Evolutionary conservation across 2,329 filamentous ascomycete species (phyloP).

Genomic region (Penicillium corylophilum): DNA sequence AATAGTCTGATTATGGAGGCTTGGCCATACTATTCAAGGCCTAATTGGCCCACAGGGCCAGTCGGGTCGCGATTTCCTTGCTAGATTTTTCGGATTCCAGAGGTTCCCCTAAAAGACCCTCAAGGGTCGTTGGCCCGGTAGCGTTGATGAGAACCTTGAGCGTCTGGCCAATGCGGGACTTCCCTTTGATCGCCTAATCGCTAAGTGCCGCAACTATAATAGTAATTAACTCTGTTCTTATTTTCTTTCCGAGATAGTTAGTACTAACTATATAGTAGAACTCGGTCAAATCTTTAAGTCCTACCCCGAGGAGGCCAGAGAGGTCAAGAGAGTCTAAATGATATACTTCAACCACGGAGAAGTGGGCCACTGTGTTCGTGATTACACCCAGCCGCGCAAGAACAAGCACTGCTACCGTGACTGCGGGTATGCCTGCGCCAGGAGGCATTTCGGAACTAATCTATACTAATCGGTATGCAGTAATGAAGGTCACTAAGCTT

Average conservation of each 20-base stretch:
- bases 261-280: constrained; percentile 31
- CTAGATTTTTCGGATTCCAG: constrained; percentile 49
- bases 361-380: constrained; percentile 50
- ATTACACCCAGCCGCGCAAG: constrained; percentile 43
- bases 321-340: constrained; percentile 43
- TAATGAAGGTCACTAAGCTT: constrained; percentile 46
- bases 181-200: constrained; percentile 50
- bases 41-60: constrained; percentile 56
- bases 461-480: constrained; percentile 30
- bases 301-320: constrained; percentile 50
- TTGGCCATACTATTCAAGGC: too few species aligned
- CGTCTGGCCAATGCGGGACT: constrained; percentile 54
- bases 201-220: constrained; percentile 53
- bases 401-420: constrained; percentile 52
- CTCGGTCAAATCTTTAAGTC: constrained; percentile 48
- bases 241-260: not conserved
- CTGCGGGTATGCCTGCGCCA: constrained; percentile 44
- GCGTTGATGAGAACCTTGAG: constrained; percentile 51
- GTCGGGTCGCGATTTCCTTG: constrained; percentile 50
- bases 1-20: too few species aligned
- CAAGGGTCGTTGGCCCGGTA: constrained; percentile 50
- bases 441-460: not conserved
- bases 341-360: constrained; percentile 52
- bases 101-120: constrained; percentile 50
- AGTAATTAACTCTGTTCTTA: constrained; percentile 27